Evolutionary conservation across 495 filamentous ascomycete genomes (phyloP), one percentile per base, ranked within the genome.

Genomic region (Lasiosphaeria hispida): DNA sequence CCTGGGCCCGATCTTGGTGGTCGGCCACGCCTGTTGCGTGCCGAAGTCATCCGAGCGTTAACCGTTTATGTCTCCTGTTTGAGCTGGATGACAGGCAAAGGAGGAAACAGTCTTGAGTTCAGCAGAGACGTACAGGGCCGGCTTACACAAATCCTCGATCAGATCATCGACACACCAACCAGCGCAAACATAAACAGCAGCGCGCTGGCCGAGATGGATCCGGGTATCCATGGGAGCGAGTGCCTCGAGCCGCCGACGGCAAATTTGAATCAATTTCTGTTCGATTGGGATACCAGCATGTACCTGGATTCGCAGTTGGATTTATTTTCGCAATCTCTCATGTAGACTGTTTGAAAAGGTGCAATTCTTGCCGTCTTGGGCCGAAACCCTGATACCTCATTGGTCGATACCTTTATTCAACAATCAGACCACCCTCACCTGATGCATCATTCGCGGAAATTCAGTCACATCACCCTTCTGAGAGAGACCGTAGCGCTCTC

Each of bases 241-340:
- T 10, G 7, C 10, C 10, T 44, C 15, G 55, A 42, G 36, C 11
- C 42, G 8, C n/a, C 38, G 17, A n/a, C 40, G 35, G 43, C 45
- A 19, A 57, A 50, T 44, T 11, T 40, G 4, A 49, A 42, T 11
- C 55, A 57, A 18, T 35, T 57, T 11, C 49, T 57, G 15, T 57
- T 57, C 41, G 55, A 50, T 42, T 57, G 55, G 55, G 55, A 57
- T 35, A 42, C 38, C 35, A 57, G 11, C 18, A 42, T 57, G 37
- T 49, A 49, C 33, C 17, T 49, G 55, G 55, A 57, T 33, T 36
- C 38, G n/a, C 55, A 57, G 36, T 17, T 57, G 36, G 55, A 57
- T 57, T 42, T 57, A 10, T 57, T 57, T 33, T 36, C 19, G 11
- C 55, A 49, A 45, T 37, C 36, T 10, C 40, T 57, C 3, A 34